Base-by-base conservation (phyloP, 176 grass and related monocot species). In the Poa annua region DNA sequence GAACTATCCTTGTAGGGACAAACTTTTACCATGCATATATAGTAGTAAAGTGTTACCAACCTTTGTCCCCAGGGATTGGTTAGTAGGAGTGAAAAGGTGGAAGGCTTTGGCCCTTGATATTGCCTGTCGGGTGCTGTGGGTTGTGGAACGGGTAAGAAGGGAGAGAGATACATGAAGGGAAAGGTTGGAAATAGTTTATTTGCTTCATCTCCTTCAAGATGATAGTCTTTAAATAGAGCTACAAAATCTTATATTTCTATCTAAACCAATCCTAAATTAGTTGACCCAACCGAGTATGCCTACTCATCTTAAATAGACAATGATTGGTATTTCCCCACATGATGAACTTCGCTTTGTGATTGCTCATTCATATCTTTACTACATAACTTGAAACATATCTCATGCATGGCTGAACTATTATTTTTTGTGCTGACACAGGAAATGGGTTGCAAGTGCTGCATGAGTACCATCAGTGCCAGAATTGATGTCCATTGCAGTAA, bases 351-450 rank as follows among this genome's bases (percentile, higher is more conserved):
- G 13, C 9, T 47, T 79, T 68, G 19, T 79, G 20, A 81, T 52
- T 51, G 5, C 4, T 5, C 24, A 25, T 26, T 50, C 77, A 59
- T 78, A 8, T 1, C 6, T 45, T 72, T 84, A 39, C n/a, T 49
- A 7, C 57, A 26, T 17, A 61, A 84, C 49, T 22, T 77, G 15
- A 52, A 72, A n/a, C 70, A 55, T 17, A 73, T 16, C 15, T 15
- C 44, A 72, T 11, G 62, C 34, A 67, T 39, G 59, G 13, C 68
- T 64, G 55, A 81, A 67, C 48, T 20, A 15, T 80, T 79, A 19
- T 22, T 83, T 77, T 77, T 81, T n/a, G 21, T 78, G 75, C 39
- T 16, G 5, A 11, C 3, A 4, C 84, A 92, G 87, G 85, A 84
- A 78, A 64, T 55, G 39, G 39, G 9, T 41, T 89, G 70, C 84